Base-by-base conservation (phyloP, 768 basidiomycete species). In the Tylopilus intermedius region DNA sequence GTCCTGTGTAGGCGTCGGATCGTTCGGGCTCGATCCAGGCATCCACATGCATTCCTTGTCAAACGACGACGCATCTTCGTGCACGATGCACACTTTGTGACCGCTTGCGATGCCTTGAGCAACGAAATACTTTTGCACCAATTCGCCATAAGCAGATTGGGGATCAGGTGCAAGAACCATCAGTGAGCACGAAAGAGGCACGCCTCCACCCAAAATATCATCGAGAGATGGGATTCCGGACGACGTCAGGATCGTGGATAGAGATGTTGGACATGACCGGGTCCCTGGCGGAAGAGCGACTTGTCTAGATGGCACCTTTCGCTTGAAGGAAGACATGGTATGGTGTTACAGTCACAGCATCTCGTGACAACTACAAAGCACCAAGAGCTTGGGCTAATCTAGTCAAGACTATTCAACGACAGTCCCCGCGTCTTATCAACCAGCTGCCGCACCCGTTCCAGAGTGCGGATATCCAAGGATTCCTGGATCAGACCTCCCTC, bases 161-260 rank as follows among this genome's bases (percentile, higher is more conserved):
- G 76, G 69, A 71, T 98, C 95, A 0, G 93, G 88, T n/a, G 90
- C 85, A 39, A 88, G 77, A 30, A 90, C 71, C 27, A 86, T 75
- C 47, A 90, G 70, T 13, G 80, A 80, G 55, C 86, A 87, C 2
- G 88, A 86, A 50, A 94, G 77, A 11, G 95, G 93, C 33, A 96
- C 68, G 15, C 94, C 93, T 27, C 92, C 94, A 50, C 94, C 94
- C 37, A 98, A 82, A 55, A 98, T 81, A 66, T 98, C 96, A 69
- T 99, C 96, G 21, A 99, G 76, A 11, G 94, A 93, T 26, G 92
- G 84, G 8, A 98, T 82, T 2, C 96, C 96, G 5, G 90, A 90
- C 1, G 94, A 94, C 7, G 80, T 83, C 54, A 86, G 72, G 50
- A 76, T 62, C 0, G 80, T 84, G 18, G 77, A 72, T 35, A 75